Conservation (phyloP, 2,329 filamentous ascomycete genomes). For the Cytospora leucostoma region DNA sequence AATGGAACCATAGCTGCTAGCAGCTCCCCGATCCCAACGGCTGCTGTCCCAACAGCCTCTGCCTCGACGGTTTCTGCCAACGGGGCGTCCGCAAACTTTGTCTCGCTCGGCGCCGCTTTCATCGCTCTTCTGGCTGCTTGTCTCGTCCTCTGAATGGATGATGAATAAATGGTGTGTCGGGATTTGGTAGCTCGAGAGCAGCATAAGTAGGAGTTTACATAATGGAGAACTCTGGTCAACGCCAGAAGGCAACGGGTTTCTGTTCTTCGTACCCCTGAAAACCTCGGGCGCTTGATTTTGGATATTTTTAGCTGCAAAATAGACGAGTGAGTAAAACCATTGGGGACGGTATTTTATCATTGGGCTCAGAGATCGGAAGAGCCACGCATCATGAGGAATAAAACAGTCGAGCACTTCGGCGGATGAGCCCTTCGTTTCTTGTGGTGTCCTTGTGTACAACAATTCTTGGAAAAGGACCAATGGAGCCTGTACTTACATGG, state of each 20-base stretch:
- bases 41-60: constrained; percentile 8
- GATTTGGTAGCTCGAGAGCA: background rate
- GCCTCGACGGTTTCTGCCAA: constrained; percentile 10
- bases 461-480: background rate
- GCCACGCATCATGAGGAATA: background rate
- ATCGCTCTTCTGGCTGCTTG: constrained; percentile 11
- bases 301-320: background rate
- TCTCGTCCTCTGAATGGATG: background rate
- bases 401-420: background rate
- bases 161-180: too few species aligned
- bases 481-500: background rate
- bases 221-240: background rate
- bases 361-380: background rate
- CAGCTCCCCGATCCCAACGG: constrained; percentile 4
- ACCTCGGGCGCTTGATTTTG: background rate
- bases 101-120: constrained; percentile 20
- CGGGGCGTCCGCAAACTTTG: constrained; percentile 1
- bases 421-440: background rate
- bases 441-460: background rate
- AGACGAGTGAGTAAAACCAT: background rate
- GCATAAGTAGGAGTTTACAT: background rate
- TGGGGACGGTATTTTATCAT: background rate
- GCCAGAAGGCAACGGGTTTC: background rate
- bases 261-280: background rate
- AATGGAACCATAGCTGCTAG: constrained; percentile 11